These are phyloP conservation scores for Antrodiella citrinella DNA, from an alignment of 768 basidiomycete genomes.

Conservation along the genomic window DNA sequence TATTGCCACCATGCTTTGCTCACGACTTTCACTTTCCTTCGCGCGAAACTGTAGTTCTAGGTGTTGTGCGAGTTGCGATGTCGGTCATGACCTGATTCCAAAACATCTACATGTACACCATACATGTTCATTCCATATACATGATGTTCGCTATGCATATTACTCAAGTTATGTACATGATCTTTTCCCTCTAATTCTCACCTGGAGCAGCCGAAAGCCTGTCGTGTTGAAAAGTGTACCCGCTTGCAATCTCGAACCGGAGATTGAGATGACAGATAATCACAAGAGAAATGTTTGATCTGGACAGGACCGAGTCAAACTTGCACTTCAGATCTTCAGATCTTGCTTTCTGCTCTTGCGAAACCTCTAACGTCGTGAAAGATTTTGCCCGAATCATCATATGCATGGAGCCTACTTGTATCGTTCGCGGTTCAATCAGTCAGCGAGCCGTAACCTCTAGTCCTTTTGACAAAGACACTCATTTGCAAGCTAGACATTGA, in stretches of 20 bases:
- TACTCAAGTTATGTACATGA: neutral
- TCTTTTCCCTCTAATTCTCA: neutral
- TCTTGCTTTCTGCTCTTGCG: too few relatives aligned
- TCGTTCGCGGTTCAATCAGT: constrained; percentile 12
- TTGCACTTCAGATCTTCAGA: too few relatives aligned
- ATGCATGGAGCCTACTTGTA: neutral
- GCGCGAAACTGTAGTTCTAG: constrained; percentile 25
- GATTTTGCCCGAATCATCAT: too few relatives aligned
- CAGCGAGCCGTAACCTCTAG: neutral
- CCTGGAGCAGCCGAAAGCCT: neutral
- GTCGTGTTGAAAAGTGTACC: too few relatives aligned
- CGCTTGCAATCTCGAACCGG: too few relatives aligned
- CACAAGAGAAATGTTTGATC: too few relatives aligned
- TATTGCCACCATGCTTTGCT: neutral
- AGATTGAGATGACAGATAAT: too few relatives aligned
- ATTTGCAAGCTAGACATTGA: constrained; percentile 10
- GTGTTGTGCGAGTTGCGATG: constrained; percentile 3
- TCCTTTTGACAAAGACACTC: too few relatives aligned
- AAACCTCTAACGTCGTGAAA: too few relatives aligned
- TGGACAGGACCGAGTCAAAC: too few relatives aligned
- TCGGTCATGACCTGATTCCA: constrained; percentile 18
- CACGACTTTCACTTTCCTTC: too few relatives aligned
- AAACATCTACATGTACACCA: constrained; percentile 30
- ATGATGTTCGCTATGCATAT: neutral
- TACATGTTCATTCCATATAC: constrained; percentile 18